Conservation (phyloP, 805 yeast genomes). For the Lipomyces mesembrius region DNA sequence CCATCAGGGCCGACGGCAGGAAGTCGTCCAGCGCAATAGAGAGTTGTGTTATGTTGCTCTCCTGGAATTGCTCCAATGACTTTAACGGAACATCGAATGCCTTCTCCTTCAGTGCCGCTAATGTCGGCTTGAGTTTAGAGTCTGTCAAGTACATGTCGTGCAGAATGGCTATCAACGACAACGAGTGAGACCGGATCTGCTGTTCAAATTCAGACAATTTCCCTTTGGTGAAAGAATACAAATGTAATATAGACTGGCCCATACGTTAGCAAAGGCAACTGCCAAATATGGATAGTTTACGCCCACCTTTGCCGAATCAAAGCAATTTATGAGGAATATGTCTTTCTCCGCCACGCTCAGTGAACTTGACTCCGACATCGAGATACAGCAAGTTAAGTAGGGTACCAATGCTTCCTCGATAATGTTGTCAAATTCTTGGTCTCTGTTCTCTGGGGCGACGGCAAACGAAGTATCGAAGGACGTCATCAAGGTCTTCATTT, state of each 20-base stretch:
- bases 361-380: conserved; percentile 37
- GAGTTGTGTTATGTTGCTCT: conserved; percentile 29
- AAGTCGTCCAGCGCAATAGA: conserved; percentile 44
- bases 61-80: conserved; percentile 19
- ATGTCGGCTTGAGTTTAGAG: conserved; percentile 18
- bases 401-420: conserved; percentile 46
- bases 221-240: conserved; percentile 31
- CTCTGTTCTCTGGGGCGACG: conserved; percentile 27
- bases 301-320: conserved; percentile 45
- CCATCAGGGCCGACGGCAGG: conserved; percentile 46
- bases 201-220: conserved; percentile 24
- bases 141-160: conserved; percentile 28
- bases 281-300: neutral
- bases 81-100: conserved; percentile 21
- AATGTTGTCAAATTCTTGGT: conserved; percentile 37
- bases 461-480: conserved; percentile 46
- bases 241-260: conserved; percentile 22
- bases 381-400: conserved; percentile 42
- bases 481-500: conserved; percentile 63
- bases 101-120: conserved; percentile 21
- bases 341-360: conserved; percentile 43
- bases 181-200: conserved; percentile 1
- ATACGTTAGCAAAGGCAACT: neutral
- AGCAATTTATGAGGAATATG: conserved; percentile 46
- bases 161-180: conserved; percentile 12